Conservation (phyloP, 2,329 filamentous ascomycete species). For the Xylariales sp. region DNA sequence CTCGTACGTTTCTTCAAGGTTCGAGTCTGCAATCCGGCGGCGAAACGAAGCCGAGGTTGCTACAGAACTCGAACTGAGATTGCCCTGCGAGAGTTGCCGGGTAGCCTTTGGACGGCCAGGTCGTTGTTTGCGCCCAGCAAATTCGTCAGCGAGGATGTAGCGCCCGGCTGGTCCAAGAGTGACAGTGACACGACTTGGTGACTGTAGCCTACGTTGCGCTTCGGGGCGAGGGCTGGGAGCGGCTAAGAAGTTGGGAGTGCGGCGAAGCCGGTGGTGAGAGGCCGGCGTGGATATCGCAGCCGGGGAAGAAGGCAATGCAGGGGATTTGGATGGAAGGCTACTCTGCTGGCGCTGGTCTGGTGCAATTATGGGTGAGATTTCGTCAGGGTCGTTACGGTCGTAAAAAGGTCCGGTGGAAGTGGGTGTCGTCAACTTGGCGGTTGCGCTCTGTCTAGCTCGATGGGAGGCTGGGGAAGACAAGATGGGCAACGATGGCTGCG, state of each 20-base stretch:
- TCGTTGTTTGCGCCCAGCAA: conserved; percentile 47
- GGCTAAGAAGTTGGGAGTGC: conserved; percentile 63
- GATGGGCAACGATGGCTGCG: conserved; percentile 57
- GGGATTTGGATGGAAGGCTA: conserved; percentile 32
- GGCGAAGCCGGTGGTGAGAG: conserved; percentile 61
- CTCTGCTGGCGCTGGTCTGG: conserved; percentile 58
- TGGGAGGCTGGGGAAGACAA: conserved; percentile 59
- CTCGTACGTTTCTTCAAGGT: conserved; percentile 49
- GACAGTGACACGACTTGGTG: conserved; percentile 54
- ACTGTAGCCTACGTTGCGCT: conserved; percentile 40
- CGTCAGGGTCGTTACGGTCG: conserved; percentile 60
- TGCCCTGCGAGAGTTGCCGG: conserved; percentile 59
- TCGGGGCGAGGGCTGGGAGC: conserved; percentile 55
- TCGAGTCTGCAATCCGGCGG: conserved; percentile 45
- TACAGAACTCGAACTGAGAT: conserved; percentile 59
- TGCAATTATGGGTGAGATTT: conserved; percentile 53
- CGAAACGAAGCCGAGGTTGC: conserved; percentile 50
- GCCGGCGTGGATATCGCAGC: conserved; percentile 56
- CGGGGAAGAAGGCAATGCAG: conserved; percentile 28
- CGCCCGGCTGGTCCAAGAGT: conserved; percentile 59
- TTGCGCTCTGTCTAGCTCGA: conserved; percentile 51
- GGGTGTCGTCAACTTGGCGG: conserved; percentile 61
- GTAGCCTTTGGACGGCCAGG: conserved; percentile 45
- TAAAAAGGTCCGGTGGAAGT: conserved; percentile 55
- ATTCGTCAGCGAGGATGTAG: conserved; percentile 49